phyloP scores from a whole-genome alignment of 441 rosid species.

The Pelargonium exstipulatum region DNA sequence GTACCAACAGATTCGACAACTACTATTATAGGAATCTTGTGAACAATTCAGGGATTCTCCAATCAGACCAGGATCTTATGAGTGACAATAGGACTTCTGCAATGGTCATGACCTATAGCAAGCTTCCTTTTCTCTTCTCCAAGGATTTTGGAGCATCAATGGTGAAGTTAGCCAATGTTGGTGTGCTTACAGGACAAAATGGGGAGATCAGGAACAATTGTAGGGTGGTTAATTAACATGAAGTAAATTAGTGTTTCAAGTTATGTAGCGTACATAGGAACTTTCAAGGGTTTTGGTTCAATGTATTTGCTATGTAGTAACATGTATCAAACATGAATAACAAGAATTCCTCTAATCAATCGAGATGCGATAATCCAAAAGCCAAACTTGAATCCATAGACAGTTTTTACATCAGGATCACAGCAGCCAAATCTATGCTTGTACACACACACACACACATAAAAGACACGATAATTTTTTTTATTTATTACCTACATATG shows the following conservation, averaged over 20 bases:
- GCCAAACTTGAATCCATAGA: too few species aligned
- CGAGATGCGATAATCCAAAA: too few species aligned
- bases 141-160: conserved; percentile 51
- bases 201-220: conserved; percentile 65
- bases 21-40: conserved; percentile 40
- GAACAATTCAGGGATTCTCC: conserved; percentile 49
- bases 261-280: too few species aligned
- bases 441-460: too few species aligned
- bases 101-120: conserved; percentile 46
- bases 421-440: too few species aligned
- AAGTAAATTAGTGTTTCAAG: not conserved
- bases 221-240: conserved; percentile 42
- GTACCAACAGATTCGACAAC: conserved; percentile 42
- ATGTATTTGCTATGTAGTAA: too few species aligned
- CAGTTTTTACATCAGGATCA: too few species aligned
- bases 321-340: too few species aligned
- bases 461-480: too few species aligned
- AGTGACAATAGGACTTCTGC: conserved; percentile 40
- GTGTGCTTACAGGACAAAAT: conserved; percentile 45
- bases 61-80: conserved; percentile 65
- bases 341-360: too few species aligned
- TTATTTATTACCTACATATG: too few species aligned
- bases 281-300: not conserved
- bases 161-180: conserved; percentile 57
- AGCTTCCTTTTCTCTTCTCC: conserved; percentile 39